These are phyloP conservation scores for Artemisia tridentata DNA, from an alignment of 129 eudicot genomes.

Conservation along the genomic window DNA sequence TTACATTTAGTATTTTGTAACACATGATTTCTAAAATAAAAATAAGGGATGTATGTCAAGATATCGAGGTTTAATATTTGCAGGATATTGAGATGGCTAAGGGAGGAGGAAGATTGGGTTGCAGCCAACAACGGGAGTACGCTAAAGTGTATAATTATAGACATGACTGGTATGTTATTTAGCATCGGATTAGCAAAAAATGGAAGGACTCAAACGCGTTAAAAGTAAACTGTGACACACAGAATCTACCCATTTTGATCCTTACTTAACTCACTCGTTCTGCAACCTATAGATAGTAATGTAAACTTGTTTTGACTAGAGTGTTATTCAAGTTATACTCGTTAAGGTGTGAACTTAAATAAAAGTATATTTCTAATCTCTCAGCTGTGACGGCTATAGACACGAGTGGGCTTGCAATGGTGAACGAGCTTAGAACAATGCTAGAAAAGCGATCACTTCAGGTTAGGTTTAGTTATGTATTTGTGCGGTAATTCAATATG, in stretches of 20 bases:
- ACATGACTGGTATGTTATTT: conserved; percentile 50
- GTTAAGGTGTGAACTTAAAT: not conserved
- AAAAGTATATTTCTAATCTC: not conserved
- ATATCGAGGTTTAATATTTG: not conserved
- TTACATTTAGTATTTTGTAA: too few relatives aligned
- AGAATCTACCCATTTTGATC: not conserved
- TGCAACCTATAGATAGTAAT: not conserved
- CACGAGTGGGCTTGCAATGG: conserved; percentile 23
- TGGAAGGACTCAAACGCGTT: too few relatives aligned
- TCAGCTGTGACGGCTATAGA: conserved; percentile 31
- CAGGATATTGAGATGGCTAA: conserved; percentile 50
- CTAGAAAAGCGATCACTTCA: conserved; percentile 24
- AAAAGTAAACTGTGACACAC: too few relatives aligned
- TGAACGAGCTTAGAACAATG: conserved; percentile 23
- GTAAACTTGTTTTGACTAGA: not conserved
- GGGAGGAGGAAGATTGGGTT: conserved; percentile 65
- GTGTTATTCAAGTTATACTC: not conserved
- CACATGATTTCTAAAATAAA: not conserved
- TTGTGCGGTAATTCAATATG: not conserved
- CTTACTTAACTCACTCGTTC: not conserved
- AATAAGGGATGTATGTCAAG: not conserved
- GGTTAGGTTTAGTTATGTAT: conserved; percentile 3
- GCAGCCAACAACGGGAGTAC: conserved; percentile 13
- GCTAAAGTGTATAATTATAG: conserved; percentile 48
- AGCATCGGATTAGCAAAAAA: too few relatives aligned